Evolutionary conservation across 2,329 filamentous ascomycete species (phyloP), one percentile per base, ranked within the genome.

Genomic region (Penicillium sp.): DNA sequence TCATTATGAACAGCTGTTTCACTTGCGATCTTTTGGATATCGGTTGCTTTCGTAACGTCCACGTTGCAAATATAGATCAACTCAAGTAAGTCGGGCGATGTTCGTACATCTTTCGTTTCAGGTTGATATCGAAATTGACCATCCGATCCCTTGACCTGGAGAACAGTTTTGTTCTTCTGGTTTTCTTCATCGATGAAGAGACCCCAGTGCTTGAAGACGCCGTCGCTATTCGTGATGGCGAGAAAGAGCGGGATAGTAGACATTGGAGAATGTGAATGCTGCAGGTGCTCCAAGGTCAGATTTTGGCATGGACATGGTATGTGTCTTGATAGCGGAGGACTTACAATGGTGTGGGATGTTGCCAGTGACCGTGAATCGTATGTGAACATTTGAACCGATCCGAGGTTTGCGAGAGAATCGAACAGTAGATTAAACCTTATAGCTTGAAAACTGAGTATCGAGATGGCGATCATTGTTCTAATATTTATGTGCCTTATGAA

Each of bases 1-100:
- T 67, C 61, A 54, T 69, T 66, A 46, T 54, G 62, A 16, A 71
- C 39, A n/a, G 19, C 19, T 14, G 16, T 10, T 11, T 14, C n/a
- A 6, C 39, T 19, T 13, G 39, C 39, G 39, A 42, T 23, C 19
- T 6, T 23, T 14, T 42, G 23, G 4, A 42, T 42, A 23, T 19
- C 9, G 19, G 23, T 23, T 1, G 19, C 39, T 23, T 42, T 42
- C 10, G 4, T 21, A 2, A 42, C 11, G 39, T 42, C 39, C 39
- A 42, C 39, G 10, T 42, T 42, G 11, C 39, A 42, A 8, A 42
- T 13, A 23, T 42, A 42, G 11, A 42, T 13, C 39, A 42, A 13
- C 4, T 42, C n/a, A 13, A 42, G 11, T 11, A 42, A 9, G 39
- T 42, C 39, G 4, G 39, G 39, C n/a, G 19, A 42, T 1, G 14